Evolutionary conservation across 768 basidiomycete genomes (phyloP).

Genomic region (Botryobasidium botryosum): DNA sequence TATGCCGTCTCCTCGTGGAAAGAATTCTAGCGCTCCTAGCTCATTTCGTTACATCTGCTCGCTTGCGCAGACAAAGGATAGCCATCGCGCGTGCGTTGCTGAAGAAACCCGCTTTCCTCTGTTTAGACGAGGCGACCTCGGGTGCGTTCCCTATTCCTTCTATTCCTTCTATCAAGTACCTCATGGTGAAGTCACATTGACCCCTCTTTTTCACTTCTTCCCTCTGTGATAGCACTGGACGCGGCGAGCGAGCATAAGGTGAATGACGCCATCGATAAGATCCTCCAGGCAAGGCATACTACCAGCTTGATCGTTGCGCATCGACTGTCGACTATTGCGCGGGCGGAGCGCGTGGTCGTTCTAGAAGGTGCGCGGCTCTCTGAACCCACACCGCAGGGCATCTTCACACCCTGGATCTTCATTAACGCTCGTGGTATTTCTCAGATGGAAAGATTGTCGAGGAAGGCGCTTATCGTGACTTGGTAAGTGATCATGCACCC

Average conservation of each 20-base stretch:
- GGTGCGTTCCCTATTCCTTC: background rate
- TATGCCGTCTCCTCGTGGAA: background rate
- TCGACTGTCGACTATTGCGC: slow-evolving; percentile 73
- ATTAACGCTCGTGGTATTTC: background rate
- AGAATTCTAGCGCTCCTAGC: background rate
- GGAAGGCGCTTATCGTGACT: slow-evolving; percentile 60
- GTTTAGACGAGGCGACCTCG: slow-evolving; percentile 71
- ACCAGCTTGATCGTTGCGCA: slow-evolving; percentile 86
- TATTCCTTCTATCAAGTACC: background rate
- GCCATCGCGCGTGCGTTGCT: slow-evolving; percentile 55
- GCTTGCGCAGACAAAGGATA: slow-evolving; percentile 17
- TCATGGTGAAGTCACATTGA: slow-evolving; percentile 15
- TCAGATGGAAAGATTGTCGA: slow-evolving; percentile 65
- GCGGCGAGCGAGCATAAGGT: slow-evolving; percentile 78
- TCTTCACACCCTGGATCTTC: background rate
- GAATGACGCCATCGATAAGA: slow-evolving; percentile 82
- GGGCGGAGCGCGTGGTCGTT: slow-evolving; percentile 80
- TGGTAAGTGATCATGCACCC: slow-evolving; percentile 33
- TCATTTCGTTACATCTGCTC: background rate
- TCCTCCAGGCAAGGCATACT: slow-evolving; percentile 58
- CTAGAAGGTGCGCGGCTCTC: slow-evolving; percentile 63
- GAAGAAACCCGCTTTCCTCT: slow-evolving; percentile 74
- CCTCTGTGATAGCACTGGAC: slow-evolving; percentile 56
- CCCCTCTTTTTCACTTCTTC: slow-evolving; percentile 10
- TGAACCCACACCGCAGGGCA: background rate